These are phyloP conservation scores for Laguncularia racemosa DNA, from an alignment of 345 rosid genomes.

Conservation along the genomic window DNA sequence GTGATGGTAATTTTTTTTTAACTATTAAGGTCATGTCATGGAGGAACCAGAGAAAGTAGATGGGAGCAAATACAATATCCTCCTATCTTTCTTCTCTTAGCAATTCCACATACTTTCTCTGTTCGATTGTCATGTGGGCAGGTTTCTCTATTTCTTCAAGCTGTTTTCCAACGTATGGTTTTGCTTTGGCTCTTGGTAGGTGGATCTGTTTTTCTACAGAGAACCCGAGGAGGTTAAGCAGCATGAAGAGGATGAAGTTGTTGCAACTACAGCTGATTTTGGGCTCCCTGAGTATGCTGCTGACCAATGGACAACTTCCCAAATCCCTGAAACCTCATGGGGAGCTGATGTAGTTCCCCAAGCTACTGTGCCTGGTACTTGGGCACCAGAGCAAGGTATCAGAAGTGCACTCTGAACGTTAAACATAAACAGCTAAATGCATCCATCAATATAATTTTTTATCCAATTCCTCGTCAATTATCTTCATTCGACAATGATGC, in stretches of 20 bases:
- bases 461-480: too few relatives aligned
- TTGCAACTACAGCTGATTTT: slow-evolving; percentile 30
- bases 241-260: slow-evolving; percentile 48
- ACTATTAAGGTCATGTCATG: neutral
- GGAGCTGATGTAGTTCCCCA: slow-evolving; percentile 33
- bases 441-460: neutral
- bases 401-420: neutral
- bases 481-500: too few relatives aligned
- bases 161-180: too few relatives aligned
- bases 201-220: slow-evolving; percentile 67
- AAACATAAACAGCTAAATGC: neutral
- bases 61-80: too few relatives aligned
- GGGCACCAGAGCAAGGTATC: slow-evolving; percentile 27
- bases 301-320: slow-evolving; percentile 49
- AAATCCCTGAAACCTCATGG: slow-evolving; percentile 48
- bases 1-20: slow-evolving; percentile 47
- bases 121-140: too few relatives aligned
- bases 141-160: too few relatives aligned
- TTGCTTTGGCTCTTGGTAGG: slow-evolving; percentile 19
- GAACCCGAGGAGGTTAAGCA: slow-evolving; percentile 62
- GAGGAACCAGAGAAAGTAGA: too few relatives aligned
- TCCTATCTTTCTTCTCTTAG: too few relatives aligned
- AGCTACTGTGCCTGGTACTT: slow-evolving; percentile 40
- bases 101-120: too few relatives aligned
- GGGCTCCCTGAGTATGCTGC: slow-evolving; percentile 22